Evolutionary conservation across 2,329 filamentous ascomycete genomes (phyloP).

Genomic region (Diaporthe amygdali): DNA sequence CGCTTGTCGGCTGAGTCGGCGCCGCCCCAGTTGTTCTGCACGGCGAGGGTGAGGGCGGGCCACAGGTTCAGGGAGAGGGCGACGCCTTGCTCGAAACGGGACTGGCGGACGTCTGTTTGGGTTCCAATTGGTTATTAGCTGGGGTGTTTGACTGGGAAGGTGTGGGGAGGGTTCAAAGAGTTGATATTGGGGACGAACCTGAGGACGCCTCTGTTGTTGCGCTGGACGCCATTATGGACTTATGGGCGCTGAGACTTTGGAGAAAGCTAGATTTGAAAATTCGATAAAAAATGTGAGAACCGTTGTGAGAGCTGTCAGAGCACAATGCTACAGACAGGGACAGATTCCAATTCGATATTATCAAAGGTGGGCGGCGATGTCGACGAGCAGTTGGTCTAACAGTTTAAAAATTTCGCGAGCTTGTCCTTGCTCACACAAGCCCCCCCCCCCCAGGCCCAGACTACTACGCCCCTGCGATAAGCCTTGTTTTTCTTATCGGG

Average conservation of each 20-base stretch:
- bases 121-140: conserved; percentile 2
- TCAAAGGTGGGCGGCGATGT: not conserved
- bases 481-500: conserved; percentile 1
- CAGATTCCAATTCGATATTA: not conserved
- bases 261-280: not conserved
- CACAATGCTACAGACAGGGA: not conserved
- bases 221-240: conserved; percentile 17
- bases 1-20: conserved; percentile 84
- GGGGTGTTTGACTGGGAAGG: not conserved
- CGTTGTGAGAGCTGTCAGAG: not conserved
- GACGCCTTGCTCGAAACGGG: conserved; percentile 84
- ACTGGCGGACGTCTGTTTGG: conserved; percentile 58
- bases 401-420: conserved; percentile 12
- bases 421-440: not conserved
- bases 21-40: conserved; percentile 88
- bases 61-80: conserved; percentile 86
- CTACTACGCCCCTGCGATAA: not conserved
- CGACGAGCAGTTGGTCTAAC: not conserved
- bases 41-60: conserved; percentile 85
- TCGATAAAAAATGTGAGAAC: not conserved
- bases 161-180: not conserved
- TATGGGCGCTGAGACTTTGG: not conserved
- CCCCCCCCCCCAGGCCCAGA: not conserved
- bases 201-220: conserved; percentile 17
- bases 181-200: not conserved